Evolutionary conservation across 768 basidiomycete genomes (phyloP).

Genomic region (Tulasnella sp.): DNA sequence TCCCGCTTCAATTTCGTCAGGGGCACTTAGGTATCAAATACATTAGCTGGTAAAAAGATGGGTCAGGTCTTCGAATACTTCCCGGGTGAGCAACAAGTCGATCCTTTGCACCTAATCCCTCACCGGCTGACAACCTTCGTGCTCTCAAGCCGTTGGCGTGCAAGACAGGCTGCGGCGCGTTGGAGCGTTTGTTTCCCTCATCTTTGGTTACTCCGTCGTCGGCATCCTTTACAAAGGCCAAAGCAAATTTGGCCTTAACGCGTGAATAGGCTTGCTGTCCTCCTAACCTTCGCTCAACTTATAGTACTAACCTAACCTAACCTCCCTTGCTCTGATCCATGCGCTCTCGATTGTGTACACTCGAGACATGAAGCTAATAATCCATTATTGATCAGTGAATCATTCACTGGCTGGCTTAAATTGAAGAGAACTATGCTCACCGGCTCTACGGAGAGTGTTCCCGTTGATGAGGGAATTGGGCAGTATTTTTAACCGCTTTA

Average conservation of each 20-base stretch:
- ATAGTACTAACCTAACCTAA: too few species aligned
- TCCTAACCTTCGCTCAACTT: background rate
- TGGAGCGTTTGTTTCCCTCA: constrained; percentile 13
- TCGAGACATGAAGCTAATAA: too few species aligned
- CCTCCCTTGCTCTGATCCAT: too few species aligned
- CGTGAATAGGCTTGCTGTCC: background rate
- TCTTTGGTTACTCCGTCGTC: constrained; percentile 15
- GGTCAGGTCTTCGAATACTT: background rate
- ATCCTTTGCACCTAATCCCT: background rate
- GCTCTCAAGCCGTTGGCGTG: background rate
- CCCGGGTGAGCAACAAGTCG: background rate
- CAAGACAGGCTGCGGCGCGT: background rate
- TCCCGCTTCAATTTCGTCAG: too few species aligned
- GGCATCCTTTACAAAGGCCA: constrained; percentile 1
- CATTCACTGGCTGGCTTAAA: too few species aligned
- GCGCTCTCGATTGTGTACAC: too few species aligned
- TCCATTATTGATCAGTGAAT: too few species aligned
- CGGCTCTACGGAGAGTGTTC: too few species aligned
- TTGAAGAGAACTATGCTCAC: too few species aligned
- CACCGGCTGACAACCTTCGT: background rate
- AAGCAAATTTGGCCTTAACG: constrained; percentile 9
- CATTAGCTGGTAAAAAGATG: background rate
- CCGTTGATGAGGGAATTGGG: too few species aligned
- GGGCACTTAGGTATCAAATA: background rate
- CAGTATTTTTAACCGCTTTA: too few species aligned